phyloP scores from a whole-genome alignment of 345 rosid species.

The Syzygium aromaticum region DNA sequence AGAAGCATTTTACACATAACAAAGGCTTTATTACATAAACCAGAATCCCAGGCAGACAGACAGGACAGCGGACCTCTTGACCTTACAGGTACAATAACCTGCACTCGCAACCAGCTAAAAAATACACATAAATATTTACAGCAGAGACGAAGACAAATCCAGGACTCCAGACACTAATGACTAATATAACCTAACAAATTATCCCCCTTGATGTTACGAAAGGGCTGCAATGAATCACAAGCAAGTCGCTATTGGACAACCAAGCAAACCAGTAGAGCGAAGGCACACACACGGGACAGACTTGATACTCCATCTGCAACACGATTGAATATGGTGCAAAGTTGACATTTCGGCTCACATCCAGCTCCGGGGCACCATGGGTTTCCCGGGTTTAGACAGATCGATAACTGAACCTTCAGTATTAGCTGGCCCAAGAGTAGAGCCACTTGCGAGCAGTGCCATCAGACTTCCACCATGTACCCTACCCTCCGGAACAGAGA shows the following conservation, averaged over 20 bases:
- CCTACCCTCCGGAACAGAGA: slow-evolving; percentile 76
- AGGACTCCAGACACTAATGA: slow-evolving; percentile 9
- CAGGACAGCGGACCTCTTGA: neutral
- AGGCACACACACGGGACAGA: neutral
- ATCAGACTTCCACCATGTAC: slow-evolving; percentile 95
- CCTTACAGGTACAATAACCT: slow-evolving; percentile 15
- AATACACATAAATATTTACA: slow-evolving; percentile 28
- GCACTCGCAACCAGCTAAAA: slow-evolving; percentile 13
- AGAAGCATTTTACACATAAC: neutral
- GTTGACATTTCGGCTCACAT: neutral
- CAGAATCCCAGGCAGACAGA: slow-evolving; percentile 23
- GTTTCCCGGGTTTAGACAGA: neutral
- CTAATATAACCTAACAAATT: neutral
- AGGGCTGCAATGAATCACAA: neutral
- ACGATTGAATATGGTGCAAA: neutral
- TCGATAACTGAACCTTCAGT: slow-evolving; percentile 4
- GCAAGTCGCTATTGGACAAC: neutral
- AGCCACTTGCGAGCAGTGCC: slow-evolving; percentile 54
- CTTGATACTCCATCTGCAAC: neutral
- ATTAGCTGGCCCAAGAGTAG: slow-evolving; percentile 24
- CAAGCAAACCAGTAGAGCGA: neutral
- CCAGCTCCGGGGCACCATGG: neutral
- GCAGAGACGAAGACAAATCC: slow-evolving; percentile 1
- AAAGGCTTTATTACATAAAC: slow-evolving; percentile 6
- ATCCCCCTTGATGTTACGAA: neutral